Evolutionary conservation across 768 basidiomycete species (phyloP).

Genomic region (Mycena galopus): DNA sequence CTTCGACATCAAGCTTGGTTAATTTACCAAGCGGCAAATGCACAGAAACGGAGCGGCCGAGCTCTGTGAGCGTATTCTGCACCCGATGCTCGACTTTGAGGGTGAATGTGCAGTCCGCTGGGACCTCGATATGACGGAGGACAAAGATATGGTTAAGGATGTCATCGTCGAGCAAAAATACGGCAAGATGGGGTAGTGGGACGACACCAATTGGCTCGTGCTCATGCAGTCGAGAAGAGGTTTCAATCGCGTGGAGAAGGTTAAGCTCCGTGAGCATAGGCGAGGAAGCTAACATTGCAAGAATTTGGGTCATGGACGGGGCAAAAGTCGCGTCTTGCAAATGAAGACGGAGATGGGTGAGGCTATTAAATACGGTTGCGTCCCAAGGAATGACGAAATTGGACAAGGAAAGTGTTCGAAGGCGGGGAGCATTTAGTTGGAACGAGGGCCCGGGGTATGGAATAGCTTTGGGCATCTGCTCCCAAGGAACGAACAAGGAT

Average conservation of each 20-base stretch:
- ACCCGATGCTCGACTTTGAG: constrained; percentile 16
- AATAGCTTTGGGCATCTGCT: background rate
- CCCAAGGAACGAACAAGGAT: constrained; percentile 21
- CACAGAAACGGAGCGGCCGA: constrained; percentile 3
- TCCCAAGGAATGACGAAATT: constrained; percentile 24
- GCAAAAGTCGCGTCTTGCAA: constrained; percentile 2
- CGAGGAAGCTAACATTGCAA: constrained; percentile 18
- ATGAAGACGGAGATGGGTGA: constrained; percentile 23
- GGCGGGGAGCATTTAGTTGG: constrained; percentile 8
- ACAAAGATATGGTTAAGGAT: constrained; percentile 21
- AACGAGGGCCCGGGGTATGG: constrained; percentile 15
- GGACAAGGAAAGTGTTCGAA: constrained; percentile 17
- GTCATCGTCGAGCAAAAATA: constrained; percentile 12
- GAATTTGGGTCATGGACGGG: constrained; percentile 23
- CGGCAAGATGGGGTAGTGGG: background rate
- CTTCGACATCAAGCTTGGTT: background rate
- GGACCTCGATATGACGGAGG: constrained; percentile 23
- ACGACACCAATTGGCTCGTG: constrained; percentile 10
- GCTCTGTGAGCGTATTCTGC: background rate
- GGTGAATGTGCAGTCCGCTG: background rate
- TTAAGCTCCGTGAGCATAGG: constrained; percentile 20
- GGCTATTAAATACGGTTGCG: constrained; percentile 2
- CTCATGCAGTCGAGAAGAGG: constrained; percentile 17
- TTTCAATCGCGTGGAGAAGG: constrained; percentile 13
- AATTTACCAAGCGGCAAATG: background rate